Base-by-base conservation (phyloP, 257 asterid species). In the Forsythia suspensa region DNA sequence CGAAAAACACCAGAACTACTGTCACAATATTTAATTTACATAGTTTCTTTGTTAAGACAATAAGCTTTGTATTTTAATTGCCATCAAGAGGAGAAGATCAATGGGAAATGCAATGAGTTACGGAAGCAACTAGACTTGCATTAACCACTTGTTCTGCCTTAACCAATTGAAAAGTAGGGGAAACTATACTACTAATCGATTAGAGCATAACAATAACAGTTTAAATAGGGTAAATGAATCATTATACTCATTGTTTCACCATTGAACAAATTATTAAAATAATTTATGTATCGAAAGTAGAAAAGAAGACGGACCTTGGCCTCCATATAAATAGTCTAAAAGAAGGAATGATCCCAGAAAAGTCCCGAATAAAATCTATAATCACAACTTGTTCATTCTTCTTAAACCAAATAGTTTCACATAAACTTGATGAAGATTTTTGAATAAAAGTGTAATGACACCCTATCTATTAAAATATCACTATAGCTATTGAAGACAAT, bases 321-420 rank as follows among this genome's bases (percentile, higher is more conserved):
- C 90, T 3, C 84, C 89, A 78, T 75, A 86, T 18, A 87, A 55
- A 76, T 82, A 85, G 46, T 86, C 90, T 63, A 90, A 41, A 71
- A 90, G 80, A 75, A 91, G 80, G n/a, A 91, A 75, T 43, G 84
- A 82, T 39, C 91, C 96, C 97, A 91, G 96, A 72, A 82, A 76
- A 85, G 63, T 61, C 51, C n/a, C 52, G 39, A 73, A 85, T 37
- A 74, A 40, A 40, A 57, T 63, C 43, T 24, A 20, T 39, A 71
- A 78, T 66, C 72, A 80, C 73, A 74, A 55, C 36, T 43, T 5
- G 15, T 29, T 63, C 70, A 24, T 63, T 63, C 70, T 29, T 63
- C 38, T 63, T 24, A 63, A 63, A 39, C 70, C 39, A 72, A 68
- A 72, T 29, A 68, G 42, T 43, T n/a, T 39, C 74, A 76, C 37